Conservation (phyloP, 2,329 filamentous ascomycete genomes). For the Talaromyces islandicus region DNA sequence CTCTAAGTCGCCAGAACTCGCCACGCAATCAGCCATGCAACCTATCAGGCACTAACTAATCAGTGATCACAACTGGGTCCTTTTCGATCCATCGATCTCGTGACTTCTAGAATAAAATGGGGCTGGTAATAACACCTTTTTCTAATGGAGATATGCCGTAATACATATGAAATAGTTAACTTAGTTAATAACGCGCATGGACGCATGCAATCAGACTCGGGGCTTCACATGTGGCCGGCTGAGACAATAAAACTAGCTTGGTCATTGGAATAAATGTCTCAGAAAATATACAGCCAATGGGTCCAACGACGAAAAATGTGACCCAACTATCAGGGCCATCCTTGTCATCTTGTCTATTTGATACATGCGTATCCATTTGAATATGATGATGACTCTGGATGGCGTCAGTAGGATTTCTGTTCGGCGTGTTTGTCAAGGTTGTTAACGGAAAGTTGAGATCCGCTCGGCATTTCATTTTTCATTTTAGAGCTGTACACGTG, state of each 20-base stretch:
- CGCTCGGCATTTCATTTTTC: neutral
- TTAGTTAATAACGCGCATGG: no score
- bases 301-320: neutral
- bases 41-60: neutral
- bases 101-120: neutral
- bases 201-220: neutral
- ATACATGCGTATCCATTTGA: neutral
- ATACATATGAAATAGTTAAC: no score
- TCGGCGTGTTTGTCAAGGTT: neutral
- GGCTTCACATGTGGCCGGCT: neutral
- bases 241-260: neutral
- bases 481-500: no score
- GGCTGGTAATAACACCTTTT: neutral
- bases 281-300: no score
- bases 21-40: neutral
- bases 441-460: neutral
- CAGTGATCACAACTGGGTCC: neutral
- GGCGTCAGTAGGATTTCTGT: neutral
- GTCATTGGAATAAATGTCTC: neutral
- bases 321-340: neutral
- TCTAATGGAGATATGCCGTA: no score
- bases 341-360: neutral
- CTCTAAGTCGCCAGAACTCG: no score
- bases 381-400: neutral
- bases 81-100: neutral